phyloP scores from a whole-genome alignment of 2,329 filamentous ascomycete genomes.

The Endothia cerciana region DNA sequence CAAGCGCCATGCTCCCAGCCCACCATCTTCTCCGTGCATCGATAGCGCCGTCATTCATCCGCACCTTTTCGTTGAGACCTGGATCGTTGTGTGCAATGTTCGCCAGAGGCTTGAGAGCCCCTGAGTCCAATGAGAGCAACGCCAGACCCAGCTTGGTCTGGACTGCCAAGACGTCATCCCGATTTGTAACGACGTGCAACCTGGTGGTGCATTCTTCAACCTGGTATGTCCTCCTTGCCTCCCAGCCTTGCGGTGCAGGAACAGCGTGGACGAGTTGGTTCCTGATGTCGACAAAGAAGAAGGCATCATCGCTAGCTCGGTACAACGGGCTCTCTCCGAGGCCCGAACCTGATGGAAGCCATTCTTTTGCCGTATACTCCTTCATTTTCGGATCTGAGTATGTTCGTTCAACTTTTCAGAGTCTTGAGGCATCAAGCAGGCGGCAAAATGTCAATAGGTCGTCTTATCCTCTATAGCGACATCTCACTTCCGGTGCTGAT shows the following conservation, averaged over 20 bases:
- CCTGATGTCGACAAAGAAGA: constrained; percentile 37
- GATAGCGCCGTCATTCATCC: constrained; percentile 35
- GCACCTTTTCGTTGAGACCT: constrained; percentile 30
- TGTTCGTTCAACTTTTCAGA: background rate
- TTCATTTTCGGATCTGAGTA: constrained; percentile 26
- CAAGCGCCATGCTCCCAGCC: constrained; percentile 34
- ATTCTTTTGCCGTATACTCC: constrained; percentile 34
- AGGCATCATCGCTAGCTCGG: constrained; percentile 32
- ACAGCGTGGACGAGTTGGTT: constrained; percentile 32
- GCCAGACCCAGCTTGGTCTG: constrained; percentile 32
- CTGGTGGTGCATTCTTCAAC: constrained; percentile 32
- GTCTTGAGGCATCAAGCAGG: background rate
- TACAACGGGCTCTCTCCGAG: constrained; percentile 36
- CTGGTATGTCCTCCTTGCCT: constrained; percentile 23
- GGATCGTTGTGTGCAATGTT: constrained; percentile 27
- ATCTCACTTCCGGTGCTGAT: background rate
- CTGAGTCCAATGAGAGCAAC: constrained; percentile 30
- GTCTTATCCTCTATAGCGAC: background rate
- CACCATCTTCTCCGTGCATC: constrained; percentile 33
- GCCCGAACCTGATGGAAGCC: constrained; percentile 32
- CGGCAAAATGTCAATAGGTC: background rate
- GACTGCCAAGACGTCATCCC: constrained; percentile 31
- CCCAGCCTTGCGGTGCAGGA: constrained; percentile 30
- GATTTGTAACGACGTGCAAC: constrained; percentile 30
- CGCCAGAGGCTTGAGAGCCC: constrained; percentile 30